Base-by-base conservation (phyloP, 345 rosid genomes). In the Moricandia arvensis region DNA sequence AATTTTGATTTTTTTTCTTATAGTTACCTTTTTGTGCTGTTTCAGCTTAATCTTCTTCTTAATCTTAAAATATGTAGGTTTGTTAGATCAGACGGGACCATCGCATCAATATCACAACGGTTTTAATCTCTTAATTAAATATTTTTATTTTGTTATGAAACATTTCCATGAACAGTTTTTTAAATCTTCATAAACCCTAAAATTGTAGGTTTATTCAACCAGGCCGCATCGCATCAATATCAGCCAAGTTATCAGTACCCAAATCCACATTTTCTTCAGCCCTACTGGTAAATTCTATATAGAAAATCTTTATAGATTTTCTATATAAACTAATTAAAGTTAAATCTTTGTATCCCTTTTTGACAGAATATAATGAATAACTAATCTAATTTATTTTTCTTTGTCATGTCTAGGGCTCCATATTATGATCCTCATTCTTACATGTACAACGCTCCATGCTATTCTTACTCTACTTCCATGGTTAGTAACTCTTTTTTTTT, bases 271-370 rank as follows among this genome's bases (percentile, higher is more conserved):
- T 1, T 2, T 57, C 18, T 29, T 58, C 61, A 3, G 53, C 0
- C 0, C 8, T 4, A 2, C 21, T 67, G 78, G 73, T 75, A 75
- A 43, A 24, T 17, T 41, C n/a, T n/a, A n/a, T n/a, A n/a, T n/a
- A n/a, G n/a, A n/a, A n/a, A n/a, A n/a, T n/a, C 0, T 51, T 26
- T 26, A 9, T 60, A 72, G 12, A 24, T 63, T 63, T 33, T 7
- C 7, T 29, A n/a, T n/a, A n/a, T 30, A 7, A 41, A 7, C 17
- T 29, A 21, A 21, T 21, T 45, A 21, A 51, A 62, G 4, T 5
- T 27, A 55, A 57, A 72, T 35, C 31, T 30, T 72, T 0, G 26
- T 63, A 54, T 45, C 2, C 51, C 13, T 6, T n/a, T 54, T 21
- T 55, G 1, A 12, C 34, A n/a, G n/a, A n/a, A n/a, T 13, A 18